Conservation (phyloP, 2,329 filamentous ascomycete species). For the Xylaria sp. region DNA sequence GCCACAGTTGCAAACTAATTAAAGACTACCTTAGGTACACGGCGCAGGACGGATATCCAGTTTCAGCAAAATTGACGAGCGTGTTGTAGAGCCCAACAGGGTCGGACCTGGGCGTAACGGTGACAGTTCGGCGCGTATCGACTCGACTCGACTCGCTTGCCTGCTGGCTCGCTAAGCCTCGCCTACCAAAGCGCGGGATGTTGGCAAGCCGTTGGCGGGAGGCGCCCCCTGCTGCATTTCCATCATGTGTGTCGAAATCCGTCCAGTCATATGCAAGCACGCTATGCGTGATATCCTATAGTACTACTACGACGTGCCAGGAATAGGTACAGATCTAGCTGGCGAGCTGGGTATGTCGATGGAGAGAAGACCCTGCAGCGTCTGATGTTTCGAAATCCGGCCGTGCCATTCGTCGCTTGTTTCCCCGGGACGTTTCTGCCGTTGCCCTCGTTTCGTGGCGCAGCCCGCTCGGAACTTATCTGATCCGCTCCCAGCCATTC, state of each 20-base stretch:
- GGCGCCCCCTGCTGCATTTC: neutral
- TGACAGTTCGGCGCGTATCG: conserved; percentile 6
- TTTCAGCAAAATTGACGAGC: neutral
- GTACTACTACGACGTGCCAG: conserved; percentile 10
- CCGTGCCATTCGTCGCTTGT: conserved; percentile 13
- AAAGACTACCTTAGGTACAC: conserved; percentile 7
- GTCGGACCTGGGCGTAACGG: neutral
- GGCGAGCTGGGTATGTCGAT: too few species aligned
- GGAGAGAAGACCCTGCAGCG: conserved; percentile 9
- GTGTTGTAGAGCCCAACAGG: conserved; percentile 2
- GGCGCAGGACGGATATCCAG: neutral
- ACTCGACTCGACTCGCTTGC: neutral
- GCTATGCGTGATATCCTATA: neutral
- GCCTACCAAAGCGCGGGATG: conserved; percentile 20
- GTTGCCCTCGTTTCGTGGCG: conserved; percentile 13
- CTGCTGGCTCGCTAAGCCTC: conserved; percentile 15
- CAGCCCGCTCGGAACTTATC: conserved; percentile 18
- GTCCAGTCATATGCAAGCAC: too few species aligned
- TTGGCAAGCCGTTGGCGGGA: conserved; percentile 9
- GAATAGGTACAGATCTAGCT: conserved; percentile 2
- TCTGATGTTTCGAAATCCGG: neutral
- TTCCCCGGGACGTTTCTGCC: conserved; percentile 6
- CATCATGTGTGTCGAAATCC: neutral
- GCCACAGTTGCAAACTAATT: conserved; percentile 15
- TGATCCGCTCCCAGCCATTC: conserved; percentile 15